Base-by-base conservation (phyloP, 305 asterid genomes). In the Caryopteris hybrid region DNA sequence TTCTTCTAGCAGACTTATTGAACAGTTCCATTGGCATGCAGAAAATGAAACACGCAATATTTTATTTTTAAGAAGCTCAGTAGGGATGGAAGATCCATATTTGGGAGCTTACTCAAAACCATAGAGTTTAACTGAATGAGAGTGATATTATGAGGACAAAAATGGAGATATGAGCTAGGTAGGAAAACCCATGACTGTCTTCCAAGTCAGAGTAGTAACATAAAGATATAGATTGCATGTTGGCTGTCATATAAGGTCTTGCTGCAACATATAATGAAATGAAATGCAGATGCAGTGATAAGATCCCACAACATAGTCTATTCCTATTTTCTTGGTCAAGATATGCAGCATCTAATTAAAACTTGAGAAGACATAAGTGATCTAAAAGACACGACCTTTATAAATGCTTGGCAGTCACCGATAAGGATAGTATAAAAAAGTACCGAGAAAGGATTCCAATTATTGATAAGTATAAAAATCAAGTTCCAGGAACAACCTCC, bases 281-380 rank as follows among this genome's bases (percentile, higher is more conserved):
- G 33, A 8, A n/a, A 16, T 25, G 14, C 51, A 63, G 5, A 16
- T 68, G 47, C 50, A n/a, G 20, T 43, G 58, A 29, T 29, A 48
- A 51, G 10, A 60, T 18, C 31, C 25, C 46, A 9, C 42, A 27
- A 23, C 47, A 18, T 43, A 47, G 59, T 33, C 61, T 51, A 64
- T 36, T 14, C 7, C 46, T 54, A 54, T 36, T 46, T 72, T 62
- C 18, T 45, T 33, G 14, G 45, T 72, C 23, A 12, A 62, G 41
- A 68, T 42, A 38, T 13, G 11, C 1, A 48, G 36, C 58, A 58
- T 33, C 18, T 6, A 18, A 7, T 48, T 16, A 20, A 27, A 53
- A 61, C 62, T 52, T 64, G 46, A 62, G 48, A 69, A 47, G 53
- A 50, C 34, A 36, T 23, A 70, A 36, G 47, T 48, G 25, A 31